Evolutionary conservation across 2,329 filamentous ascomycete genomes (phyloP).

Genomic region (Biscogniauxia sp.): DNA sequence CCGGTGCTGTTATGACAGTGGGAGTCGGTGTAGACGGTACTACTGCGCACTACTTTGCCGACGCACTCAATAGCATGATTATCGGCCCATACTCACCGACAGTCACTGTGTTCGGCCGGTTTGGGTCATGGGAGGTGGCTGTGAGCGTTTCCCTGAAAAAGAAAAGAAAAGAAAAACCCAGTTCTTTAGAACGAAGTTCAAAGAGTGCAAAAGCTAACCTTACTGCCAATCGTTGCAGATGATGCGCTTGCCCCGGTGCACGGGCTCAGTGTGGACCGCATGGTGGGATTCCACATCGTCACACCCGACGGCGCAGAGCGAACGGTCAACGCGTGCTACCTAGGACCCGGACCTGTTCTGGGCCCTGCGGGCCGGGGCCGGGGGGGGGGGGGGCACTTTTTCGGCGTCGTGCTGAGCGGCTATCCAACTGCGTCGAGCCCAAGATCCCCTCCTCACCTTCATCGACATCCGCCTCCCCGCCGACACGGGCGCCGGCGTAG

Average conservation of each 20-base stretch:
- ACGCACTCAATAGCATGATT: slow-evolving; percentile 17
- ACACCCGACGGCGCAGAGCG: slow-evolving; percentile 41
- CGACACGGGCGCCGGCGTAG: slow-evolving; percentile 15
- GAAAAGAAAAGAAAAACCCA: not conserved
- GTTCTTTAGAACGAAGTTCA: too few species aligned
- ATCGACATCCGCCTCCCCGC: slow-evolving; percentile 18
- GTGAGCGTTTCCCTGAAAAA: not conserved
- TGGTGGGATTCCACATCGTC: slow-evolving; percentile 43
- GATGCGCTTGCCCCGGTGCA: slow-evolving; percentile 26
- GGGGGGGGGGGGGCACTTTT: slow-evolving; percentile 49
- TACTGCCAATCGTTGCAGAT: not conserved
- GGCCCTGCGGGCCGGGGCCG: slow-evolving; percentile 31
- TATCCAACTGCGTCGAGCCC: slow-evolving; percentile 18
- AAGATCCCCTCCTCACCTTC: slow-evolving; percentile 17
- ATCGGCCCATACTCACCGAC: slow-evolving; percentile 16
- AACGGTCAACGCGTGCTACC: slow-evolving; percentile 39
- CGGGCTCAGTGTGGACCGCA: slow-evolving; percentile 48
- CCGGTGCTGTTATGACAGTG: slow-evolving; percentile 15
- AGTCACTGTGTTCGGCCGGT: slow-evolving; percentile 14
- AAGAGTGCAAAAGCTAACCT: not conserved
- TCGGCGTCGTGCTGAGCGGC: slow-evolving; percentile 42
- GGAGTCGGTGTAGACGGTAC: slow-evolving; percentile 12
- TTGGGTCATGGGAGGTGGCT: slow-evolving; percentile 18
- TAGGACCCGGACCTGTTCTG: slow-evolving; percentile 40
- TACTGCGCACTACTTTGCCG: slow-evolving; percentile 16